Evolutionary conservation across 1,139 yeast genomes (phyloP), one percentile per base, ranked within the genome.

Genomic region (Suhomyces kunorum): DNA sequence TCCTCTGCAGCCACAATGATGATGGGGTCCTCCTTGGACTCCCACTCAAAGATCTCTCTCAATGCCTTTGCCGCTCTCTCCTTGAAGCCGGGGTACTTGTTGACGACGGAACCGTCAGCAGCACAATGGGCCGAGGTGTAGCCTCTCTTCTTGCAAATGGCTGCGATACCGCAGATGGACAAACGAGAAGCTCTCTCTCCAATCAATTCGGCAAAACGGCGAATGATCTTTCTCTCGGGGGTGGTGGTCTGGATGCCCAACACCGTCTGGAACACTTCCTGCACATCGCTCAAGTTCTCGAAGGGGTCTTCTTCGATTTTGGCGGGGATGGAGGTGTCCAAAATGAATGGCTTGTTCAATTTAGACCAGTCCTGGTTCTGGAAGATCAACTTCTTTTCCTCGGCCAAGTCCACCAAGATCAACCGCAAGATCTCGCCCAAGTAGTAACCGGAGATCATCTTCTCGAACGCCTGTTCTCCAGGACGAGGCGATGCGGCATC

Each of bases 391-490:
- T 85, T 83, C 51, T 63, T 62, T 46, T 78, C 76, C 29, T 74
- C 74, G 55, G 81, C 68, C 54, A 87, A 74, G 52, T 90, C 98
- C 29, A 89, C 59, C 56, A 92, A 73, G 42, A 86, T 78, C 60
- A 88, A 75, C 64, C 98, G 82, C 56, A 90, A 70, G 31, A 92
- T 74, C 72, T 92, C 98, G 57, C 98, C 98, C 56, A 92, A 74
- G 67, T 92, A 92, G 69, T 88, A 87, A 49, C 98, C 98, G 32
- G 96, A 87, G 56, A 90, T 88, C 97, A 92, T 89, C 74, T 92
- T 92, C 72, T 92, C 98, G 63, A 88, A 92, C 37, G 92, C 64
- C 70, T 92, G 98, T 70, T 90, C 96, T 51, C 94, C 90, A 38
- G 98, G 98, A 70, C 97, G 85, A 57, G 98, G 98, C 34, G 95